Evolutionary conservation across 2,329 filamentous ascomycete species (phyloP).

Genomic region (Phoma herbarum): DNA sequence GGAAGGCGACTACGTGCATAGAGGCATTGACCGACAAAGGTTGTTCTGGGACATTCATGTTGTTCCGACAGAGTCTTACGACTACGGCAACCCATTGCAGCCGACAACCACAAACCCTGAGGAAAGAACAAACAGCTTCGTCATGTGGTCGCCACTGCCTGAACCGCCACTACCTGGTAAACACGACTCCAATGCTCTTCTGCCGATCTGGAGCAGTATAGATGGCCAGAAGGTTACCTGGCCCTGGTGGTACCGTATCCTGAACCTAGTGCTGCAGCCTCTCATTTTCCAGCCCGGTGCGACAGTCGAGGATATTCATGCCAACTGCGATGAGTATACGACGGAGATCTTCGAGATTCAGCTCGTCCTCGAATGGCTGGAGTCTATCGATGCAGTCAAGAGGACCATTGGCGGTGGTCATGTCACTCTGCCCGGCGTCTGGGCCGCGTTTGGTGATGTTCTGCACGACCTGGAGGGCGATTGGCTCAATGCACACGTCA

Average conservation of each 20-base stretch:
- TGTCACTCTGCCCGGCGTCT: slow-evolving; percentile 34
- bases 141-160: slow-evolving; percentile 33
- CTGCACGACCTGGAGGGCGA: slow-evolving; percentile 40
- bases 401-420: slow-evolving; percentile 34
- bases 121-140: slow-evolving; percentile 30
- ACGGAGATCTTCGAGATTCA: slow-evolving; percentile 47
- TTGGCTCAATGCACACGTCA: slow-evolving; percentile 44
- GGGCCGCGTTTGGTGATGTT: slow-evolving; percentile 47
- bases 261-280: slow-evolving; percentile 69
- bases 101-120: slow-evolving; percentile 40
- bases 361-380: slow-evolving; percentile 44
- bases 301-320: slow-evolving; percentile 62
- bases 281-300: slow-evolving; percentile 70
- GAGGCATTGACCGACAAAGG: slow-evolving; percentile 71
- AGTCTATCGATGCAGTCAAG: slow-evolving; percentile 34
- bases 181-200: slow-evolving; percentile 53
- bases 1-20: slow-evolving; percentile 74
- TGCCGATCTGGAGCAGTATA: slow-evolving; percentile 79
- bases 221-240: slow-evolving; percentile 65
- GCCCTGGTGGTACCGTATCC: slow-evolving; percentile 70
- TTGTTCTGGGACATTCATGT: slow-evolving; percentile 71
- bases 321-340: slow-evolving; percentile 41
- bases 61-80: slow-evolving; percentile 66
- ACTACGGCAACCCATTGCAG: slow-evolving; percentile 63
- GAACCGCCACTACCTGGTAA: slow-evolving; percentile 42